Base-by-base conservation (phyloP, 2,329 filamentous ascomycete species). In the Penicillium psychrosexuale region DNA sequence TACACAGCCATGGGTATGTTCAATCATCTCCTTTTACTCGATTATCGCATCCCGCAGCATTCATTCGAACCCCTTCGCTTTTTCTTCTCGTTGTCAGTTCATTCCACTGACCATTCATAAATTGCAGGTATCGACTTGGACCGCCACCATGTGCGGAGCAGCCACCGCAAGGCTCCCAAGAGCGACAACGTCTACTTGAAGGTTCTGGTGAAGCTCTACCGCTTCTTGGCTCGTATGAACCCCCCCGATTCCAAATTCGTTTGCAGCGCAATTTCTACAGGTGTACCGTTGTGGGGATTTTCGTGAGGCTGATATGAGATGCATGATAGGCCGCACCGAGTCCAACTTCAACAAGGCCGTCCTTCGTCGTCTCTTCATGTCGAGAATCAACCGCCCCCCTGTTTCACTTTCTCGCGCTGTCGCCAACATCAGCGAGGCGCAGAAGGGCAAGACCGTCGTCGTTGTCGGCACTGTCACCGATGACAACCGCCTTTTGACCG, bases 311-410 rank as follows among this genome's bases (percentile, higher is more conserved):
- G 50, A 63, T 50, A 27, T 49, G 45, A 51, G 43, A 49, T 51
- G 38, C 53, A 30, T 19, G 22, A 51, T 70, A 95, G 90, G 91
- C 81, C 92, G 94, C 76, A 99, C 94, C 77, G 94, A 97, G 79
- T 85, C 91, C 66, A 85, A 85, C 82, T 99, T 99, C 90, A 99
- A 99, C 89, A 95, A 96, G 85, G 90, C 94, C 73, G 86, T 99
- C 75, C 90, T 99, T 73, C 91, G 93, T 78, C 90, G 94, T 74
- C 89, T 99, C 61, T 96, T 96, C 77, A 96, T 94, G 90, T 96
- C 91, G 78, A 91, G 92, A 81, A 96, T 95, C 82, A 97, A 97
- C 89, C 89, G 92, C 70, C 90, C 91, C 61, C 91, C 94, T 64
- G 87, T 99, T 73, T 97, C 92, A 60, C 84, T 99, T 73, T 97